These are phyloP conservation scores for Epichloe aotearoae DNA, from an alignment of 2,329 filamentous ascomycete species.

Conservation along the genomic window DNA sequence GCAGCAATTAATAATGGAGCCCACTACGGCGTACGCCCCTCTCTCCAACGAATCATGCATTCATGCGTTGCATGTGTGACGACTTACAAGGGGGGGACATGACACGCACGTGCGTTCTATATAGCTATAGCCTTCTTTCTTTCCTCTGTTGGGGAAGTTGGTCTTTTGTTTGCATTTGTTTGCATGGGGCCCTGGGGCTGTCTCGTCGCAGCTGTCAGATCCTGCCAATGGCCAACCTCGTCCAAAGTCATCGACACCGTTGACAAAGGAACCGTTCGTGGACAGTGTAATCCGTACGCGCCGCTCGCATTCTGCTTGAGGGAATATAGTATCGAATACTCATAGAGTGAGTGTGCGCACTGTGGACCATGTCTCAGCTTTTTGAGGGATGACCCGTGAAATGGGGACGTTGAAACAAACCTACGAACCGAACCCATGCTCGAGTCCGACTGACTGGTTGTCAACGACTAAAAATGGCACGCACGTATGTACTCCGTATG, in stretches of 20 bases:
- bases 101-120: neutral
- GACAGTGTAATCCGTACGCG: neutral
- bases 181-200: neutral
- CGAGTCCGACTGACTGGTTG: neutral
- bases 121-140: neutral
- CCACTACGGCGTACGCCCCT: neutral
- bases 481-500: neutral
- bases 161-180: neutral
- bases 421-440: neutral
- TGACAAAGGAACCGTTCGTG: neutral
- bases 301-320: neutral
- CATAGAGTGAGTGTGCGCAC: neutral
- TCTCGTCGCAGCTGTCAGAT: too few relatives aligned
- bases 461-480: neutral
- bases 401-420: neutral
- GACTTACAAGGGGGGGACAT: neutral
- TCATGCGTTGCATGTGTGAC: constrained; percentile 1
- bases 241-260: neutral
- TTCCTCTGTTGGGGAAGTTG: neutral
- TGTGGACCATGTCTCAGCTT: neutral
- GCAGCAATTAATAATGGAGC: neutral
- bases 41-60: constrained; percentile 1
- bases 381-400: neutral
- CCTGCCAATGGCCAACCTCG: too few relatives aligned
- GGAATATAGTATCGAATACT: neutral